These are phyloP conservation scores for Aspergillus sp. DNA, from an alignment of 2,329 filamentous ascomycete species.

Conservation along the genomic window DNA sequence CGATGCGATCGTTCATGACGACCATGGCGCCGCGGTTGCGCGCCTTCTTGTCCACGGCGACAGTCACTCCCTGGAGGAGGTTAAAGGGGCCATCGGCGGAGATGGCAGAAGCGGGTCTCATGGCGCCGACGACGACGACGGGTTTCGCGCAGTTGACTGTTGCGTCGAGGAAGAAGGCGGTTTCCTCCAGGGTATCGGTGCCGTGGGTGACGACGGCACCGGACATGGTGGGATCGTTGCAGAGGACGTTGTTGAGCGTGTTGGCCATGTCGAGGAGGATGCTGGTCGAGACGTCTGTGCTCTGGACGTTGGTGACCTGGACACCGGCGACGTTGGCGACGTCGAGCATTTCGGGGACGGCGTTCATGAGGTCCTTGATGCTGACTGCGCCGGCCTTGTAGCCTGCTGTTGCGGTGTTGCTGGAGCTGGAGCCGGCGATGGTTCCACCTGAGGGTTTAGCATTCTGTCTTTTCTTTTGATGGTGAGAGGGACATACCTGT, in stretches of 20 bases:
- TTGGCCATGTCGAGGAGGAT: conserved; percentile 19
- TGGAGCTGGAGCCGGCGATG: conserved; percentile 18
- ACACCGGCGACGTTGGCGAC: conserved; percentile 22
- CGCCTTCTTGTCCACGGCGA: conserved; percentile 47
- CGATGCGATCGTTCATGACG: conserved; percentile 59
- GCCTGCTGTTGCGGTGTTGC: conserved; percentile 21
- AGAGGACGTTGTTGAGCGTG: conserved; percentile 15
- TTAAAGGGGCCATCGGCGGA: conserved; percentile 62
- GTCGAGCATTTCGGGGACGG: conserved; percentile 20
- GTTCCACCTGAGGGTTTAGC: conserved; percentile 13
- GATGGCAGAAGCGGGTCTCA: conserved; percentile 59
- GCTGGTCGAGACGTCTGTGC: conserved; percentile 17
- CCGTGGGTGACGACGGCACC: conserved; percentile 53
- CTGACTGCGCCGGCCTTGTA: conserved; percentile 19
- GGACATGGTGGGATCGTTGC: conserved; percentile 17
- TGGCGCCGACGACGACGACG: conserved; percentile 57
- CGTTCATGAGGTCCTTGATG: conserved; percentile 18
- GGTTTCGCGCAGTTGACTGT: conserved; percentile 56
- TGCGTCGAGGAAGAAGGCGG: conserved; percentile 58
- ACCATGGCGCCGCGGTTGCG: conserved; percentile 54
- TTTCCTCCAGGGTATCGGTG: conserved; percentile 62
- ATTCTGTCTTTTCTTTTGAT: not conserved
- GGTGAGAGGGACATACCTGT: conserved; percentile 9
- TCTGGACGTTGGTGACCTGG: conserved; percentile 23
- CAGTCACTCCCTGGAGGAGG: conserved; percentile 55